Percentiles rank a stretch among this genome's conserved stretches.
phyloP scores from a whole-genome alignment of 2,329 filamentous ascomycete genomes.

The Neofusicoccum sp. region DNA sequence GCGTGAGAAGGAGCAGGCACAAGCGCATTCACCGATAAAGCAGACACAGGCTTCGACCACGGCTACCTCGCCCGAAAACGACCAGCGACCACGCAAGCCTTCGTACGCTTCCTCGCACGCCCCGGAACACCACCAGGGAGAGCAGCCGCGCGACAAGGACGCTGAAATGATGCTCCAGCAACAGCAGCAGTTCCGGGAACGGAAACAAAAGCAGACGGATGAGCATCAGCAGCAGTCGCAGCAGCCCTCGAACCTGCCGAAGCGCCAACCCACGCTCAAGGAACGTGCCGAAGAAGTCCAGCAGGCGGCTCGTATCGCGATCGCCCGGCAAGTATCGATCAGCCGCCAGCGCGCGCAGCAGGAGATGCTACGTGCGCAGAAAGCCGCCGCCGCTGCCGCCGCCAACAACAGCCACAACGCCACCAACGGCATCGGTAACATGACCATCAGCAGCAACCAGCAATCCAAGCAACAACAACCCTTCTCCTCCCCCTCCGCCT shows the following conservation, averaged over 20 bases:
- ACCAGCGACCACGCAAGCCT: slow-evolving; percentile 1
- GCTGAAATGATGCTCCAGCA: slow-evolving; percentile 11
- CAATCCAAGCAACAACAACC: background rate
- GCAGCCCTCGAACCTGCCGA: background rate
- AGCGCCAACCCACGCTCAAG: slow-evolving; percentile 15
- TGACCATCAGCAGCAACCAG: slow-evolving; percentile 14
- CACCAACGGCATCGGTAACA: slow-evolving; percentile 8
- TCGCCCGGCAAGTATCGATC: slow-evolving; percentile 17
- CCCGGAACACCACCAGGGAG: background rate
- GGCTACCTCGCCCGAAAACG: background rate
- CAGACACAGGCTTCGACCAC: background rate
- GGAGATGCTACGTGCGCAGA: slow-evolving; percentile 16
- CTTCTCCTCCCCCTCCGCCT: background rate
- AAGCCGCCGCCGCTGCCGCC: background rate
- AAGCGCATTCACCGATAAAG: background rate
- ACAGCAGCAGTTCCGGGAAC: slow-evolving; percentile 10
- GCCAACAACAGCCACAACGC: background rate
- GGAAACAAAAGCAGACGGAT: slow-evolving; percentile 5
- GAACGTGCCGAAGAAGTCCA: slow-evolving; percentile 18
- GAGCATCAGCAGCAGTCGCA: background rate
- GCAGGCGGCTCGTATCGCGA: slow-evolving; percentile 13
- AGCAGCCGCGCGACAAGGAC: background rate
- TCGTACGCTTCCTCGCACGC: background rate
- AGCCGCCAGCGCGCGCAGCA: slow-evolving; percentile 15
- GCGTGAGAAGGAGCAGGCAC: background rate